Conservation (phyloP, 768 basidiomycete species). For the Phanerochaete sordida region DNA sequence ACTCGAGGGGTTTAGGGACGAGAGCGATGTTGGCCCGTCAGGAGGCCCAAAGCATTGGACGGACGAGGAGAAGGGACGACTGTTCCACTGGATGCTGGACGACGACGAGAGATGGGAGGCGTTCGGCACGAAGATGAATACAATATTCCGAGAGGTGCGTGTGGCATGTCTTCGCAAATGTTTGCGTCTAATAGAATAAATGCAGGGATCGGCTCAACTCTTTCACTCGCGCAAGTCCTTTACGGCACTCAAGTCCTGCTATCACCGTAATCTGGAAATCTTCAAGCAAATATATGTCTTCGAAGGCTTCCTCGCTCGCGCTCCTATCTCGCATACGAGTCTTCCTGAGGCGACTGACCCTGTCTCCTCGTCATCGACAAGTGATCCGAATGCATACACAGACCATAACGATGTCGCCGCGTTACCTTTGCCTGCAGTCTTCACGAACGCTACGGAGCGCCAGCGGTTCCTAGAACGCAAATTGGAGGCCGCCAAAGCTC, state of each 20-base stretch:
- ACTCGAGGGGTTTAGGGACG: conserved; percentile 1
- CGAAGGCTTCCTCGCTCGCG: conserved; percentile 48
- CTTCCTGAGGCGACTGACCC: background rate
- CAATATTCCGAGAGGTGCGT: conserved; percentile 71
- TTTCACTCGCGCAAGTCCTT: conserved; percentile 79
- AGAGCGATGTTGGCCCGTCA: conserved; percentile 15
- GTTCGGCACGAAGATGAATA: conserved; percentile 77
- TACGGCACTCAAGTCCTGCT: conserved; percentile 81
- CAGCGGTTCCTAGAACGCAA: conserved; percentile 71
- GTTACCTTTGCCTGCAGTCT: conserved; percentile 20
- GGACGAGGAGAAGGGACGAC: conserved; percentile 74
- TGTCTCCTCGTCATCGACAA: background rate
- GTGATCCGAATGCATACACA: background rate
- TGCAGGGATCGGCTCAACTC: conserved; percentile 65
- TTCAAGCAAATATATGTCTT: conserved; percentile 82
- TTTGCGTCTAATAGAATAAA: background rate
- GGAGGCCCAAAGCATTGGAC: conserved; percentile 83
- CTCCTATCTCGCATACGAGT: conserved; percentile 24
- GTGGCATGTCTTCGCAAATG: no score
- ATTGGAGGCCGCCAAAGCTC: conserved; percentile 60
- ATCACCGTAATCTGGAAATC: conserved; percentile 79
- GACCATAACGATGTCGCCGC: conserved; percentile 2
- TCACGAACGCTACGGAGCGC: conserved; percentile 56
- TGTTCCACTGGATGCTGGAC: conserved; percentile 78
- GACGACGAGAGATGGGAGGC: conserved; percentile 79